A percentile compares a stretch with the other conserved stretches of the same genome.
Evolutionary conservation across 805 yeast species (phyloP).

Genomic region (Candida sithepensis): DNA sequence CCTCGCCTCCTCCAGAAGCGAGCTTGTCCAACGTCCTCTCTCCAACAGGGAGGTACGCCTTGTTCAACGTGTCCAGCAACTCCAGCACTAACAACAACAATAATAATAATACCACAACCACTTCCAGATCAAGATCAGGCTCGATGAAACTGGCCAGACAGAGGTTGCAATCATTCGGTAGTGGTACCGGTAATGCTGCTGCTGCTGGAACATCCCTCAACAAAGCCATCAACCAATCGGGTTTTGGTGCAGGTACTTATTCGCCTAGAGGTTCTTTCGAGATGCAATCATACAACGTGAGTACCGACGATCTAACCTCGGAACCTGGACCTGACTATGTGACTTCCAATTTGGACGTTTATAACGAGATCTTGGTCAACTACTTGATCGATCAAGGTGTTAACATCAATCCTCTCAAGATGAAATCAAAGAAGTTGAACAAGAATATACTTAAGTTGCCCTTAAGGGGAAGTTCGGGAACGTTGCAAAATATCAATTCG

Average conservation of each 20-base stretch:
- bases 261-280: slow-evolving; percentile 23
- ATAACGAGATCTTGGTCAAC: slow-evolving; percentile 23
- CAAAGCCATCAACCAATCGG: background rate
- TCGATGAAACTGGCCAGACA: slow-evolving; percentile 19
- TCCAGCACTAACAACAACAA: background rate
- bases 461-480: background rate
- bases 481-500: slow-evolving; percentile 17
- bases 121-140: slow-evolving; percentile 19
- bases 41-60: slow-evolving; percentile 1
- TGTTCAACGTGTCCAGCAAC: background rate
- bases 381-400: slow-evolving; percentile 29
- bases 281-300: slow-evolving; percentile 13
- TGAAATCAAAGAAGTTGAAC: slow-evolving; percentile 16
- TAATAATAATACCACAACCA: background rate
- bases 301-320: slow-evolving; percentile 25
- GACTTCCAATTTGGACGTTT: slow-evolving; percentile 19
- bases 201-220: background rate
- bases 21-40: slow-evolving; percentile 7
- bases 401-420: slow-evolving; percentile 23
- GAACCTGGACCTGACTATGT: slow-evolving; percentile 21
- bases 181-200: background rate
- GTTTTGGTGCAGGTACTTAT: slow-evolving; percentile 6
- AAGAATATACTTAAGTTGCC: slow-evolving; percentile 11
- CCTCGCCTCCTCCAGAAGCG: slow-evolving; percentile 11
- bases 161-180: slow-evolving; percentile 13